Percentiles rank a stretch among this genome's conserved stretches.
Conservation (phyloP, 139 green algal species). For the Chlamydomonas sp. region DNA sequence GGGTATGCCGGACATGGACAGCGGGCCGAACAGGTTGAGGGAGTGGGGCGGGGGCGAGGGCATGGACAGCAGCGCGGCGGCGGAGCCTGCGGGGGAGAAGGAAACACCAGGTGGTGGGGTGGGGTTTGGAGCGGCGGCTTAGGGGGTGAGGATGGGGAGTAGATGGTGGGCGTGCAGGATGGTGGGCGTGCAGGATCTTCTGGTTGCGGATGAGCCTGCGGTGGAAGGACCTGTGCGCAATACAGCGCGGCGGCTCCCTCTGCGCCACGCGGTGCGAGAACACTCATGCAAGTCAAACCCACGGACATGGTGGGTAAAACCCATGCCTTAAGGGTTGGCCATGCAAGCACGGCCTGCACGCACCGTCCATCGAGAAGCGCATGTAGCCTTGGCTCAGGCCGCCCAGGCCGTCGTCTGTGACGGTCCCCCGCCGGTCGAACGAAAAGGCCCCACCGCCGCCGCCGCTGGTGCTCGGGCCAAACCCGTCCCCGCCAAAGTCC, state of each 20-base stretch:
- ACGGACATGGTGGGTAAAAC: too few relatives aligned
- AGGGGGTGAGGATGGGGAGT: too few relatives aligned
- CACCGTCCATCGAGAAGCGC: too few relatives aligned
- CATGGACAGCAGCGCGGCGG: constrained; percentile 17
- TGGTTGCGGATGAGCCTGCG: background rate
- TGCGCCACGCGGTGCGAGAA: too few relatives aligned
- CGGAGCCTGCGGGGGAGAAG: constrained; percentile 16
- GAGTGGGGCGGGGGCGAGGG: constrained; percentile 29
- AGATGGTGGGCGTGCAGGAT: too few relatives aligned
- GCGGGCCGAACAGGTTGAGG: constrained; percentile 5
- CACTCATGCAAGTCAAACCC: too few relatives aligned
- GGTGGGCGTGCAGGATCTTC: too few relatives aligned
- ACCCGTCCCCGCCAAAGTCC: constrained; percentile 8
- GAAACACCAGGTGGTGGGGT: too few relatives aligned
- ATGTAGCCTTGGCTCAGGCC: background rate
- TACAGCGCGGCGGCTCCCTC: background rate
- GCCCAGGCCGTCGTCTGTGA: background rate
- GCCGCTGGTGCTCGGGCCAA: background rate
- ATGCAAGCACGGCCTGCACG: too few relatives aligned
- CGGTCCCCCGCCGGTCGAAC: background rate
- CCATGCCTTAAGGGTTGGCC: too few relatives aligned
- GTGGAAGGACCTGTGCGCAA: background rate
- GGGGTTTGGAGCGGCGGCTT: too few relatives aligned
- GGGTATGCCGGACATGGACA: background rate
- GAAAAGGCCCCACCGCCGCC: background rate